A percentile compares a stretch with the other conserved stretches of the same genome.
Evolutionary conservation across 2,329 filamentous ascomycete species (phyloP).

Genomic region (Diaporthe citriasiana): DNA sequence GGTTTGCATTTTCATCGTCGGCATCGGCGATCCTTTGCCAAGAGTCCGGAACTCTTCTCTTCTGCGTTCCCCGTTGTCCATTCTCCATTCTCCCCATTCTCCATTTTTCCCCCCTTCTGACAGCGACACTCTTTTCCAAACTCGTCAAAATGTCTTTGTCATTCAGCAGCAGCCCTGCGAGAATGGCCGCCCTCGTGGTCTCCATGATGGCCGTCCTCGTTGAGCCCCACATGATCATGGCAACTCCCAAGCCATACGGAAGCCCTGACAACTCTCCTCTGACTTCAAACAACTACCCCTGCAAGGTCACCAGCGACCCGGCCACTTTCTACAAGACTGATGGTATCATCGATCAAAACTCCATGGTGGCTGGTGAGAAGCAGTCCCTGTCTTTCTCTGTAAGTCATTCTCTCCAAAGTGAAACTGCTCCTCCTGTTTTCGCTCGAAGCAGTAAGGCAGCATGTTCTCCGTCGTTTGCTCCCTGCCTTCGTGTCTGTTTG

Average conservation of each 20-base stretch:
- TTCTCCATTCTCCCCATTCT: neutral
- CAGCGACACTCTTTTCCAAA: constrained; percentile 24
- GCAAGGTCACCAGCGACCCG: constrained; percentile 39
- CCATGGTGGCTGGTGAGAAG: constrained; percentile 40
- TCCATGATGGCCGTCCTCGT: constrained; percentile 12
- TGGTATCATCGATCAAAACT: constrained; percentile 38
- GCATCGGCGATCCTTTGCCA: constrained; percentile 10
- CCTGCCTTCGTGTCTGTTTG: neutral
- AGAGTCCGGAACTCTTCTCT: constrained; percentile 27
- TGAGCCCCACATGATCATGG: constrained; percentile 47
- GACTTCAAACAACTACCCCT: constrained; percentile 39
- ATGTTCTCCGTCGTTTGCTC: neutral
- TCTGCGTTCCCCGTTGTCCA: neutral
- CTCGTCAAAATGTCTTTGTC: constrained; percentile 14
- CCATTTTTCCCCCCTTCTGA: neutral
- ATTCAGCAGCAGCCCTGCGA: neutral
- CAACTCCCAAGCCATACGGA: constrained; percentile 45
- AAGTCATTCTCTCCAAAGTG: neutral
- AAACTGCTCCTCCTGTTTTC: neutral
- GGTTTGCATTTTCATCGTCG: constrained; percentile 12
- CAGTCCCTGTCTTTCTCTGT: constrained; percentile 38
- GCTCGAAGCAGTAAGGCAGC: neutral
- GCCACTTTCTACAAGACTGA: constrained; percentile 40
- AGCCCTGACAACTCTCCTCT: constrained; percentile 39
- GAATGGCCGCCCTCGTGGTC: constrained; percentile 18